A percentile compares a stretch with the other conserved stretches of the same genome.
Conservation (phyloP, 2,329 filamentous ascomycete species). For the Epicoccum sorghinum region DNA sequence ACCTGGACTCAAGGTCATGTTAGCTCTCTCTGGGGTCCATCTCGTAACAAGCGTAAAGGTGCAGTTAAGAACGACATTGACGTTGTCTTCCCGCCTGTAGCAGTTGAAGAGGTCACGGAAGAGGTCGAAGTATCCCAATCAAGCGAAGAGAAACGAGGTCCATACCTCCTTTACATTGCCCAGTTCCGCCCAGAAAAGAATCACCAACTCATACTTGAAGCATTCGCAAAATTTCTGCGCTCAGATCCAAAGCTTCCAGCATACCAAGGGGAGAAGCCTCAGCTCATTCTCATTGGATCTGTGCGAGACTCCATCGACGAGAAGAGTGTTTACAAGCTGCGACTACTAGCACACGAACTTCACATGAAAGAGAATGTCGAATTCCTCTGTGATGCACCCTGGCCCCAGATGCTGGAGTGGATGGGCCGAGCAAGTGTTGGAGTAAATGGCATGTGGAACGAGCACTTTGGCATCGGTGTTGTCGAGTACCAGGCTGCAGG, state of each 20-base stretch:
- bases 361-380: constrained; percentile 79
- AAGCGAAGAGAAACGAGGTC: constrained; percentile 73
- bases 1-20: constrained; percentile 87
- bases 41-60: constrained; percentile 50
- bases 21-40: constrained; percentile 73
- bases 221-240: constrained; percentile 76
- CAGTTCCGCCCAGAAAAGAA: constrained; percentile 99
- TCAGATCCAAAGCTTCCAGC: constrained; percentile 34
- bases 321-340: constrained; percentile 85
- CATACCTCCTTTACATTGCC: constrained; percentile 86
- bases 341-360: constrained; percentile 84
- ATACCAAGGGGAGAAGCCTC: constrained; percentile 61
- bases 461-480: constrained; percentile 97
- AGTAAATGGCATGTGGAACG: constrained; percentile 98
- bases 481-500: constrained; percentile 98
- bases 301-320: constrained; percentile 83
- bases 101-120: constrained; percentile 80
- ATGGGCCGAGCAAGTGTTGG: constrained; percentile 79
- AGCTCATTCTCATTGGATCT: constrained; percentile 84
- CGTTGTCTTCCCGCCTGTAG: constrained; percentile 90
- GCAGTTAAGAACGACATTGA: constrained; percentile 64
- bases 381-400: constrained; percentile 88
- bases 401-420: constrained; percentile 84
- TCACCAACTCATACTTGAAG: constrained; percentile 81
- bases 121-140: constrained; percentile 73